phyloP scores from a whole-genome alignment of 2,329 filamentous ascomycete species.

The Claviceps spartinae region DNA sequence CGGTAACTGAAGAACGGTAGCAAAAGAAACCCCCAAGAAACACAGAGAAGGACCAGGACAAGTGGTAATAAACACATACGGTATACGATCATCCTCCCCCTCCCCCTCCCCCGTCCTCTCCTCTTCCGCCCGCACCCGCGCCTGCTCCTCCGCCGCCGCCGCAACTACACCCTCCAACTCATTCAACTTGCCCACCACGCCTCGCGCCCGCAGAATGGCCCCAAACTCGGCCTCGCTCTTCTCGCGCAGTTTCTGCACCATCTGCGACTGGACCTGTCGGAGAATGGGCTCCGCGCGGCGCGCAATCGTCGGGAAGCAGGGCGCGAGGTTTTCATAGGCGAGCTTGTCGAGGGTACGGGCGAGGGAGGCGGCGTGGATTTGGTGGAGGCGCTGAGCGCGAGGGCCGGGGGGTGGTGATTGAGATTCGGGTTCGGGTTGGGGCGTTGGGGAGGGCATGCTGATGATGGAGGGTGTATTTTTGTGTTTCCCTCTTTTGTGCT shows the following conservation, averaged over 20 bases:
- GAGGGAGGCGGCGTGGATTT: slow-evolving; percentile 39
- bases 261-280: slow-evolving; percentile 40
- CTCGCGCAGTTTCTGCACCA: slow-evolving; percentile 40
- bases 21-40: no score
- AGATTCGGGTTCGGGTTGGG: background rate
- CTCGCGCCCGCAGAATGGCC: slow-evolving; percentile 34
- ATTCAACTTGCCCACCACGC: slow-evolving; percentile 44
- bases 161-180: slow-evolving; percentile 41
- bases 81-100: background rate
- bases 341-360: slow-evolving; percentile 41
- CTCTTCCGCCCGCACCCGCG: slow-evolving; percentile 2
- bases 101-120: background rate
- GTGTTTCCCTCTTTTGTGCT: background rate
- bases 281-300: slow-evolving; percentile 35
- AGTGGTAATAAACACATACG: background rate
- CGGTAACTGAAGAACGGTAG: no score
- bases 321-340: slow-evolving; percentile 41
- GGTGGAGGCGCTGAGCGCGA: slow-evolving; percentile 40
- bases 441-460: background rate
- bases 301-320: slow-evolving; percentile 49
- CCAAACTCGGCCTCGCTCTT: slow-evolving; percentile 47
- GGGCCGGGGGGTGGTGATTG: slow-evolving; percentile 34
- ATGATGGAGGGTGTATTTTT: background rate
- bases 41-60: no score
- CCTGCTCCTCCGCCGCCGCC: slow-evolving; percentile 27